Evolutionary conservation across 257 asterid genomes (phyloP).

Genomic region (Leptodermis oblonga): DNA sequence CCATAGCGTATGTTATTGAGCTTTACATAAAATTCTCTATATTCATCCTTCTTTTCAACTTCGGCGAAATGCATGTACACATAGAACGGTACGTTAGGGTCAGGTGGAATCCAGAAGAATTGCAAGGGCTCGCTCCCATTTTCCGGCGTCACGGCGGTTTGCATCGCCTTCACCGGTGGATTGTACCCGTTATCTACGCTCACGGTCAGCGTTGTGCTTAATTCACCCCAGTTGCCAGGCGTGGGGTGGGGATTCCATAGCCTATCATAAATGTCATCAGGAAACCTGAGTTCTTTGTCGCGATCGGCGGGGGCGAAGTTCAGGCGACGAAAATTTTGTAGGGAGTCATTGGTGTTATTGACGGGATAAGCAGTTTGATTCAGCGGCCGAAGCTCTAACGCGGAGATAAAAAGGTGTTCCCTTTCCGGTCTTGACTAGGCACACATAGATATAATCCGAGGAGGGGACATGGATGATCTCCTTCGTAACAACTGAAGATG

Average conservation of each 20-base stretch:
- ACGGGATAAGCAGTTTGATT: conserved; percentile 8
- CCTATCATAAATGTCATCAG: conserved; percentile 24
- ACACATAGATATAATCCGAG: conserved; percentile 27
- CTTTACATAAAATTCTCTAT: conserved; percentile 19
- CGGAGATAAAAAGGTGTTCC: conserved; percentile 37
- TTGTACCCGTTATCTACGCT: not conserved
- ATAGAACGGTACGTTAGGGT: conserved; percentile 7
- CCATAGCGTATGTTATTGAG: not conserved
- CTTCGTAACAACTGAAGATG: not conserved
- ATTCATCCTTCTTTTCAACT: conserved; percentile 8
- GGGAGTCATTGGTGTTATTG: conserved; percentile 6
- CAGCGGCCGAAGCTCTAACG: conserved; percentile 30
- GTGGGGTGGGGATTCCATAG: conserved; percentile 15
- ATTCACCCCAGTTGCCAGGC: accelerated
- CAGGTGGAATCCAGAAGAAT: not conserved
- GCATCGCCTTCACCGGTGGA: conserved; percentile 19
- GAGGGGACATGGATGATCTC: conserved; percentile 32
- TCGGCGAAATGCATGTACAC: conserved; percentile 33
- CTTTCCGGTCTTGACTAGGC: conserved; percentile 26
- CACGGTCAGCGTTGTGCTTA: not conserved
- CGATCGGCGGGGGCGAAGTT: conserved; percentile 6
- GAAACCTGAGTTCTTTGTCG: not conserved
- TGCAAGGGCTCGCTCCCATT: not conserved
- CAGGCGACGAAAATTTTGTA: not conserved
- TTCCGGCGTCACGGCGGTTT: conserved; percentile 18